These are phyloP conservation scores for Rhinocladiella similis DNA, from an alignment of 2,329 filamentous ascomycete genomes.

Conservation along the genomic window DNA sequence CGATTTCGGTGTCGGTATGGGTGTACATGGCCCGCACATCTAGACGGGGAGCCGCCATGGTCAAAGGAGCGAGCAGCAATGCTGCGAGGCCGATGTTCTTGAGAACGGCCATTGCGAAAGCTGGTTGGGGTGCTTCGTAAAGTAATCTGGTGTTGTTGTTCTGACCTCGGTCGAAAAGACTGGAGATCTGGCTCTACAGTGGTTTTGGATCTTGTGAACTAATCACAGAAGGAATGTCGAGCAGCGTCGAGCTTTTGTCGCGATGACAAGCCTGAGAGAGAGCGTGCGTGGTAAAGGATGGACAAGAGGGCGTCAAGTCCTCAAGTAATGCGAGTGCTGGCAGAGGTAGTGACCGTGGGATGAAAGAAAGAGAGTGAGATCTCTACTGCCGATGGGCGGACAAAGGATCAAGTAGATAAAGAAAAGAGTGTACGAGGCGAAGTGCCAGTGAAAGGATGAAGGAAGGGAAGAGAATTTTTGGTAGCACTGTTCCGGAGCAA, in stretches of 20 bases:
- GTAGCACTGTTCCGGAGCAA: conserved; percentile 1
- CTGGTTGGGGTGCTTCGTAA: neutral
- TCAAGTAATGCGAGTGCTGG: conserved; percentile 5
- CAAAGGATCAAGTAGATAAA: conserved; percentile 22
- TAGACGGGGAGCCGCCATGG: conserved; percentile 21
- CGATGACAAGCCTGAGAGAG: conserved; percentile 21
- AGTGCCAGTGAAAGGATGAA: conserved; percentile 6
- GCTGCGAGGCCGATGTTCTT: conserved; percentile 28
- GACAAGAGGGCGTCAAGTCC: conserved; percentile 18
- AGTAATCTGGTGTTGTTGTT: neutral
- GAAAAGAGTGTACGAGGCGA: conserved; percentile 11
- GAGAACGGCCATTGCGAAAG: conserved; percentile 25
- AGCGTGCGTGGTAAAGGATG: conserved; percentile 11
- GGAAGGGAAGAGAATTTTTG: conserved; percentile 13
- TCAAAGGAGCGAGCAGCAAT: conserved; percentile 24
- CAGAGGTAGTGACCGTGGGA: conserved; percentile 2
- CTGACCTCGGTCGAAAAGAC: conserved; percentile 7
- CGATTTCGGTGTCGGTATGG: conserved; percentile 25
- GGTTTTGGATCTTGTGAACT: neutral
- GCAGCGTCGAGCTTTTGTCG: conserved; percentile 13
- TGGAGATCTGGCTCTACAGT: conserved; percentile 27
- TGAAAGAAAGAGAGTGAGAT: conserved; percentile 16
- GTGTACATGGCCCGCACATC: conserved; percentile 17
- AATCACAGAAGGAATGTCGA: conserved; percentile 14
- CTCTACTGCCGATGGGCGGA: conserved; percentile 8